Evolutionary conservation across 2,329 filamentous ascomycete species (phyloP).

Genomic region (Penicillium sp.): DNA sequence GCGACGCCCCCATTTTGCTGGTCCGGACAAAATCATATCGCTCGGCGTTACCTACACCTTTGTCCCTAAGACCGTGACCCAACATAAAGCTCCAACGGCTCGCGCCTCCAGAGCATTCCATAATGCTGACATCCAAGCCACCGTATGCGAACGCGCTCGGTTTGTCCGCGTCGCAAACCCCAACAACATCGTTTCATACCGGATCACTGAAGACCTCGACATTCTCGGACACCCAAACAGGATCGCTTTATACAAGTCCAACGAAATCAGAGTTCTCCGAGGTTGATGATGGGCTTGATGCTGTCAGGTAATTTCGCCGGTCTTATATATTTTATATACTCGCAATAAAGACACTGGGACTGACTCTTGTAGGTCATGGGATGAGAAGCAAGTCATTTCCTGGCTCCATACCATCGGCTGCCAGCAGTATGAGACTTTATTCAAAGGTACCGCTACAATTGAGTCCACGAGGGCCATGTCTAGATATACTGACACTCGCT

Average conservation of each 20-base stretch:
- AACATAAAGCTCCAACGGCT: not conserved
- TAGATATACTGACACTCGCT: constrained; percentile 17
- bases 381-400: constrained; percentile 87
- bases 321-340: not conserved
- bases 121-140: constrained; percentile 51
- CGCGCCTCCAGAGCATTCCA: not conserved
- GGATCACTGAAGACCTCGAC: constrained; percentile 35
- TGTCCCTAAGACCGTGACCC: not conserved
- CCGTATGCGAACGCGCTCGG: constrained; percentile 42
- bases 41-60: not conserved
- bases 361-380: constrained; percentile 66
- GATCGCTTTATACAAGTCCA: constrained; percentile 70
- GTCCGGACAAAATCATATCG: not conserved
- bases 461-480: not conserved
- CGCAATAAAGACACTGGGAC: constrained; percentile 5
- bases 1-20: not conserved
- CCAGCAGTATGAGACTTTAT: constrained; percentile 88
- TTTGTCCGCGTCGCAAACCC: constrained; percentile 39
- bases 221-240: constrained; percentile 38
- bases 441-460: constrained; percentile 62
- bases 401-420: constrained; percentile 93
- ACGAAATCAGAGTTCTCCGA: constrained; percentile 95
- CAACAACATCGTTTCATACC: constrained; percentile 39
- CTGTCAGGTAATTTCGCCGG: constrained; percentile 63
- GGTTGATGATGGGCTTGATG: constrained; percentile 71